Conservation (phyloP, 345 rosid genomes). For the Melastoma malabathricum region DNA sequence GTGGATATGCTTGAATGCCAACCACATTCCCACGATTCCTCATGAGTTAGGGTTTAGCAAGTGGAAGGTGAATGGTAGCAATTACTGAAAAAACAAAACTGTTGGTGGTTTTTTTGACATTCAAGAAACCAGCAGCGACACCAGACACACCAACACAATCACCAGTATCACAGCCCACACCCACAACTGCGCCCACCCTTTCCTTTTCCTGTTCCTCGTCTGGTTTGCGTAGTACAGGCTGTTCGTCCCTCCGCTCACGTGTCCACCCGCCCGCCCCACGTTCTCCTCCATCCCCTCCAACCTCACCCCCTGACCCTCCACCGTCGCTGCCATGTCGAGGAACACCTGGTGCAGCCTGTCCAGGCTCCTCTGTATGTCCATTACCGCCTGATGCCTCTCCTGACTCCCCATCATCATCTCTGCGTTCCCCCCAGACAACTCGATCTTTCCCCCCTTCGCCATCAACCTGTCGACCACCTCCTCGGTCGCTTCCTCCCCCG, state of each 20-base stretch:
- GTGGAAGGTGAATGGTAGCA: no score
- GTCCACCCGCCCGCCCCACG: slow-evolving; percentile 31
- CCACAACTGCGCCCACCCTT: slow-evolving; percentile 26
- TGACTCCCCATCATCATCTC: slow-evolving; percentile 27
- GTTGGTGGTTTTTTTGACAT: neutral
- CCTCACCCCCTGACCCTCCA: slow-evolving; percentile 60
- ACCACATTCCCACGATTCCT: no score
- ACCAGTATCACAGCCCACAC: slow-evolving; percentile 31
- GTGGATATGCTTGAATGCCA: no score
- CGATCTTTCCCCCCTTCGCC: slow-evolving; percentile 7
- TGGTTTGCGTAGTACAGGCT: slow-evolving; percentile 53
- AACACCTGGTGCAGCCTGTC: slow-evolving; percentile 61
- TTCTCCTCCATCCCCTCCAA: slow-evolving; percentile 63
- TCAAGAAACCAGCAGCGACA: slow-evolving; percentile 46
- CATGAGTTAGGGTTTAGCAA: no score
- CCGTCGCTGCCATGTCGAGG: slow-evolving; percentile 79
- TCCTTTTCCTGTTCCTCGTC: slow-evolving; percentile 41
- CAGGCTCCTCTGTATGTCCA: slow-evolving; percentile 62
- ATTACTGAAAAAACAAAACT: no score
- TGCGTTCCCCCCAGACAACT: slow-evolving; percentile 19
- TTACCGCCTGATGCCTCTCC: slow-evolving; percentile 53
- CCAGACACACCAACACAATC: slow-evolving; percentile 40
- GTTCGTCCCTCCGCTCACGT: slow-evolving; percentile 52
- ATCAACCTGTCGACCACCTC: slow-evolving; percentile 38
- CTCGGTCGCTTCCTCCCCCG: slow-evolving; percentile 53